A percentile compares a stretch with the other conserved stretches of the same genome.
Conservation (phyloP, 192 early-diverging fungal genomes). For the Coemansia sp. region DNA sequence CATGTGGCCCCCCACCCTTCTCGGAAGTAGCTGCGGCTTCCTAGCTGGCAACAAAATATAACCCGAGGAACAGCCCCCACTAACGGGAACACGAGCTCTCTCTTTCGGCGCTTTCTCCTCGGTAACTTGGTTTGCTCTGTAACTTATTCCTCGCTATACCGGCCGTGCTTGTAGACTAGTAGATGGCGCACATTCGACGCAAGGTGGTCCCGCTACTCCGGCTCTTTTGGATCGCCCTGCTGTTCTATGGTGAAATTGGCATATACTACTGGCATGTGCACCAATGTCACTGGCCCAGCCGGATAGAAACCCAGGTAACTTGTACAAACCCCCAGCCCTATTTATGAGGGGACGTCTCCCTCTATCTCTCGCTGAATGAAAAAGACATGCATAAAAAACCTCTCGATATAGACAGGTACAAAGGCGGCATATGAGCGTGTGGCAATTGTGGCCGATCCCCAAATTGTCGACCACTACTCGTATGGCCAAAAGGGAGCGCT, state of each 20-base stretch:
- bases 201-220: conserved; percentile 13
- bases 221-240: conserved; percentile 14
- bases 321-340: no score
- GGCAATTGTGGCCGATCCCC: conserved; percentile 83
- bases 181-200: background rate
- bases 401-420: background rate
- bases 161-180: no score
- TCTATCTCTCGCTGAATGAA: no score
- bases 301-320: background rate
- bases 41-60: no score
- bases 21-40: no score
- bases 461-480: conserved; percentile 86
- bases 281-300: conserved; percentile 27
- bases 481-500: conserved; percentile 65
- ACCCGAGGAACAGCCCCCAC: no score
- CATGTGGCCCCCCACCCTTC: no score
- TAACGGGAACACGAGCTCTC: no score
- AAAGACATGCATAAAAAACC: no score
- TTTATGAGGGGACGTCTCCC: no score
- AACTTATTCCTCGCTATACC: background rate
- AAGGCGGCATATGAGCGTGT: conserved; percentile 21
- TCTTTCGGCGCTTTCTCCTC: no score
- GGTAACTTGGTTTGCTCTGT: no score
- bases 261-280: conserved; percentile 23
- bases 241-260: conserved; percentile 29